Percentiles rank a stretch among this genome's conserved stretches.
Evolutionary conservation across 371 early-diverging fungal genomes (phyloP).

Genomic region (Haplosporangium sp.): DNA sequence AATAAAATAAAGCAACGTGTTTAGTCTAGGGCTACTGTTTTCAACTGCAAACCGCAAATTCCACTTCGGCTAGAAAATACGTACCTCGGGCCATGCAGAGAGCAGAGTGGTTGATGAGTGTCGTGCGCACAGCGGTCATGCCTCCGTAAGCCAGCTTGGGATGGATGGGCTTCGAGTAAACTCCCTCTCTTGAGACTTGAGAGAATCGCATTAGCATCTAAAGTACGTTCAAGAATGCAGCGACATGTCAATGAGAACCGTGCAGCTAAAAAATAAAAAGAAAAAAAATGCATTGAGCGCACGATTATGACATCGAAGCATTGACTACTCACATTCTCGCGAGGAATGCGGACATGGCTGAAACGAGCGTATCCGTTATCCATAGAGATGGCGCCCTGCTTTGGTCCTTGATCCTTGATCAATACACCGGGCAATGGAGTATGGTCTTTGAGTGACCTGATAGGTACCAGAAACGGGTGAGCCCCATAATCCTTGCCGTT

Average conservation of each 20-base stretch:
- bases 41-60: too few relatives aligned
- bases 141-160: constrained; percentile 81
- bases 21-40: too few relatives aligned
- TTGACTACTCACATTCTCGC: constrained; percentile 62
- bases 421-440: constrained; percentile 83
- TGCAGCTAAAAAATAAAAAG: too few relatives aligned
- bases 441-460: constrained; percentile 84
- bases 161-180: constrained; percentile 76
- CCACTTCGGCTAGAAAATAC: too few relatives aligned
- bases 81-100: constrained; percentile 64
- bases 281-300: background rate
- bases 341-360: constrained; percentile 82
- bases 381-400: constrained; percentile 84
- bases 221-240: too few relatives aligned
- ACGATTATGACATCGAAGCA: too few relatives aligned
- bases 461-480: constrained; percentile 90
- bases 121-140: constrained; percentile 80
- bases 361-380: constrained; percentile 88
- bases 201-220: constrained; percentile 85
- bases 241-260: too few relatives aligned
- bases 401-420: constrained; percentile 92
- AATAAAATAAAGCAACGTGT: background rate
- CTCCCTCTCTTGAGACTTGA: constrained; percentile 75
- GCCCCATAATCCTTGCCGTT: constrained; percentile 84
- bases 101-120: constrained; percentile 69